phyloP scores from a whole-genome alignment of 345 rosid species.

The Acer negundo region DNA sequence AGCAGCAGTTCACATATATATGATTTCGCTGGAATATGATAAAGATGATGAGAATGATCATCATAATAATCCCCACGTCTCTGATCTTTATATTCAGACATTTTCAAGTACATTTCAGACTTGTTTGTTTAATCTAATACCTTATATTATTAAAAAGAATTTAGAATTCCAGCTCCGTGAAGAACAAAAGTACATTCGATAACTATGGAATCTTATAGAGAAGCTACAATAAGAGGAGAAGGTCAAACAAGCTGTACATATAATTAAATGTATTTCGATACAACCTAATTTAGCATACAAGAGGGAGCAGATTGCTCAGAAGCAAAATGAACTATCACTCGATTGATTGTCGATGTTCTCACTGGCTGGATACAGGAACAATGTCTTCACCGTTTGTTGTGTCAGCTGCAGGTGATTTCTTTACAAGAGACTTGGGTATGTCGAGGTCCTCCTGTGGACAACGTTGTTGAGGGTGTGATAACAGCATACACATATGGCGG shows the following conservation, averaged over 20 bases:
- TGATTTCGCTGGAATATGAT: not conserved
- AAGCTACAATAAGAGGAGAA: not conserved
- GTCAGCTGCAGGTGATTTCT: conserved; percentile 57
- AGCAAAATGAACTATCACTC: not conserved
- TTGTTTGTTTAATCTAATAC: not conserved
- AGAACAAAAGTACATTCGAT: not conserved
- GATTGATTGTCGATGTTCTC: conserved; percentile 21
- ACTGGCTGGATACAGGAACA: conserved; percentile 51
- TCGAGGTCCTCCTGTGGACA: conserved; percentile 74
- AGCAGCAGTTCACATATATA: not conserved
- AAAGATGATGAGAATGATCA: not conserved
- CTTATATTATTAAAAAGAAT: not conserved
- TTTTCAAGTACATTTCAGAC: not conserved
- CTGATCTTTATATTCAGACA: not conserved
- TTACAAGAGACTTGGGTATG: conserved; percentile 71
- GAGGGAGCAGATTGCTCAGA: not conserved
- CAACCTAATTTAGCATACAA: not conserved
- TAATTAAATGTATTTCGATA: not conserved
- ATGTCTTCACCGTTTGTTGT: conserved; percentile 48
- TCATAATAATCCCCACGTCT: not conserved
- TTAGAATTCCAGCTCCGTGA: not conserved
- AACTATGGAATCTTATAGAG: not conserved
- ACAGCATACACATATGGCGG: conserved; percentile 64
- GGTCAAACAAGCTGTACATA: not conserved
- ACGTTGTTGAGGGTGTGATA: conserved; percentile 89